Conservation (phyloP, 148 eudicot genomes). For the Silene uniflora region DNA sequence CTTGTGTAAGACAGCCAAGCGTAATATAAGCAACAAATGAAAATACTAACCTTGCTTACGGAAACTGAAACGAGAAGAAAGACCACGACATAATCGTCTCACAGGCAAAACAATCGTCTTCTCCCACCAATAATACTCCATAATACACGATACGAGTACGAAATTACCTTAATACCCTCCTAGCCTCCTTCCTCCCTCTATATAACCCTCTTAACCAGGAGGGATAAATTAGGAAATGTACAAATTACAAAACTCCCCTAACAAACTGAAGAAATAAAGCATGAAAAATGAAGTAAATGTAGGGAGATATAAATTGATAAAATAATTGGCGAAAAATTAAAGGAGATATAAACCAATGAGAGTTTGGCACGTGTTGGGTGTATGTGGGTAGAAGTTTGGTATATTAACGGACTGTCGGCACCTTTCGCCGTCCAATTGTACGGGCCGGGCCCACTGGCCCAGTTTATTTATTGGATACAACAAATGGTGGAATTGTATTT, state of each 20-base stretch:
- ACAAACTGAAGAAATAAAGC: neutral
- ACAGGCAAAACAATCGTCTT: conserved; percentile 33
- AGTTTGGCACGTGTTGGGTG: conserved; percentile 11
- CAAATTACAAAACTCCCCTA: neutral
- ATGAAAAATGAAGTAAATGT: neutral
- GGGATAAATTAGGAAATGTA: neutral
- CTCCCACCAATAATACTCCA: conserved; percentile 34
- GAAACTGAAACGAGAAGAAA: conserved; percentile 34
- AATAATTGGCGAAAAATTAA: neutral
- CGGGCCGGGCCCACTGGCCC: neutral
- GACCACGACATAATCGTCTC: conserved; percentile 25
- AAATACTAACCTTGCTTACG: conserved; percentile 29
- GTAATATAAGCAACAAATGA: neutral
- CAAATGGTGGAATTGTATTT: neutral
- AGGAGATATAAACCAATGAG: neutral
- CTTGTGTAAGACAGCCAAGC: too few relatives aligned
- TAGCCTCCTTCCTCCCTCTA: neutral
- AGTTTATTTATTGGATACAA: neutral
- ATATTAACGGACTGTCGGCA: conserved; percentile 18
- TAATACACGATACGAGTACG: neutral
- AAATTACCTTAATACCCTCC: neutral
- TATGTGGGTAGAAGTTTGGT: neutral
- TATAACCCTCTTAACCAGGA: neutral
- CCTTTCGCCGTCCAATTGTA: neutral
- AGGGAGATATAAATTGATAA: neutral